These are phyloP conservation scores for Chaetomium fimeti DNA, from an alignment of 495 filamentous ascomycete species.

Conservation along the genomic window DNA sequence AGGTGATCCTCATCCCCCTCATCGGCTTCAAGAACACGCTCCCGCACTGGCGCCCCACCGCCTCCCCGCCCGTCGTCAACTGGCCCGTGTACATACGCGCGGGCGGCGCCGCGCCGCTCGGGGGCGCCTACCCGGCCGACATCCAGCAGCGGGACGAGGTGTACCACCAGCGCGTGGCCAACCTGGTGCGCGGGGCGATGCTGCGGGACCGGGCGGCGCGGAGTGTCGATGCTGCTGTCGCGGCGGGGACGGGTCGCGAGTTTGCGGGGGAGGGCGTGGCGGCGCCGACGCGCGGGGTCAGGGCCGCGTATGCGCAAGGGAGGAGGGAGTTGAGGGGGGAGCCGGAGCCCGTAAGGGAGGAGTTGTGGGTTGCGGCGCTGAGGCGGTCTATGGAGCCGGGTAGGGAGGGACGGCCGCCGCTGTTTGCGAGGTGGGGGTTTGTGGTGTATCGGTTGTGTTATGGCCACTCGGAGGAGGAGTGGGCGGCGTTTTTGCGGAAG, in stretches of 20 bases:
- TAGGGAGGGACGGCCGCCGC: background rate
- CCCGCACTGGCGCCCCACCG: constrained; percentile 11
- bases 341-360: background rate
- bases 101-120: background rate
- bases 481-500: constrained; percentile 14
- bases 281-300: background rate
- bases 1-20: constrained; percentile 17
- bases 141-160: constrained; percentile 7
- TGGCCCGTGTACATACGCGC: constrained; percentile 8
- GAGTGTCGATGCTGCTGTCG: background rate
- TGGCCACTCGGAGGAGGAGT: constrained; percentile 16
- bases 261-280: no score
- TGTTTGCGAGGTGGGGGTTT: constrained; percentile 22
- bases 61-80: constrained; percentile 17
- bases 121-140: constrained; percentile 2
- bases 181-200: constrained; percentile 5
- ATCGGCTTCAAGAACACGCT: constrained; percentile 18
- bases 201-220: background rate
- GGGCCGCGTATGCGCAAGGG: constrained; percentile 8
- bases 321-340: constrained; percentile 23
- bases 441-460: constrained; percentile 25
- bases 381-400: background rate
- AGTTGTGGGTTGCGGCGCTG: constrained; percentile 19
- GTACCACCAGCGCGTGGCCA: constrained; percentile 1
- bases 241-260: no score